Conservation (phyloP, 768 basidiomycete species). For the Lactarius tabidus region DNA sequence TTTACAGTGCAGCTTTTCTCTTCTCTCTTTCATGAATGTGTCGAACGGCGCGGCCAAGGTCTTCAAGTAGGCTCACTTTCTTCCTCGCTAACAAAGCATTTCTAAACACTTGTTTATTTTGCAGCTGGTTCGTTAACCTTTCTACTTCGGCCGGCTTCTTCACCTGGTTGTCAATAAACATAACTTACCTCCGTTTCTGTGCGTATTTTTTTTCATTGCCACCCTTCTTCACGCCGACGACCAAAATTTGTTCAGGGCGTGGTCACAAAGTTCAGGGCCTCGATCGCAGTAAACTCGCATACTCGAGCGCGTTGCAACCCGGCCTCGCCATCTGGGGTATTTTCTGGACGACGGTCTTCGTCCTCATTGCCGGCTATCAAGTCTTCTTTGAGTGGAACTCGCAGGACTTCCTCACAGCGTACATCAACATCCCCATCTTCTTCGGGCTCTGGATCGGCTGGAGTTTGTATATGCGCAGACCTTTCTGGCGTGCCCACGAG, state of each 20-base stretch:
- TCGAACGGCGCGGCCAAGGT: slow-evolving; percentile 52
- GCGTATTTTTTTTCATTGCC: slow-evolving; percentile 29
- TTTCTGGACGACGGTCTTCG: slow-evolving; percentile 59
- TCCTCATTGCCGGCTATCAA: slow-evolving; percentile 49
- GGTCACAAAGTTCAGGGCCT: slow-evolving; percentile 65
- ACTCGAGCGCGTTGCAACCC: slow-evolving; percentile 58
- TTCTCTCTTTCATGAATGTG: slow-evolving; percentile 63
- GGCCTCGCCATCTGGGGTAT: slow-evolving; percentile 68
- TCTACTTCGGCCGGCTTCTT: slow-evolving; percentile 65
- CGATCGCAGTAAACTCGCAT: slow-evolving; percentile 57
- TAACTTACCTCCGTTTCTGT: slow-evolving; percentile 73
- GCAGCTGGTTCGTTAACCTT: slow-evolving; percentile 67
- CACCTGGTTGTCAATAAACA: slow-evolving; percentile 61
- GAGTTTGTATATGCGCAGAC: slow-evolving; percentile 40
- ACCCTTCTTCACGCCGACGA: not conserved
- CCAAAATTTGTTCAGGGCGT: slow-evolving; percentile 38
- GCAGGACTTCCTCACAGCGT: slow-evolving; percentile 47
- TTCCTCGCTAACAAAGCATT: not conserved
- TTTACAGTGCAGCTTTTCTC: slow-evolving; percentile 38
- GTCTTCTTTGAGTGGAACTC: slow-evolving; percentile 64
- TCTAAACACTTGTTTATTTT: not conserved
- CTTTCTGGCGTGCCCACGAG: slow-evolving; percentile 52
- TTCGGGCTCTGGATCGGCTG: slow-evolving; percentile 42
- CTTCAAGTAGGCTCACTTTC: slow-evolving; percentile 42
- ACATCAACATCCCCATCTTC: slow-evolving; percentile 42